Percentiles rank a stretch among this genome's conserved stretches.
phyloP scores from a whole-genome alignment of 2,329 filamentous ascomycete genomes.

The Furcasterigmium sp. region DNA sequence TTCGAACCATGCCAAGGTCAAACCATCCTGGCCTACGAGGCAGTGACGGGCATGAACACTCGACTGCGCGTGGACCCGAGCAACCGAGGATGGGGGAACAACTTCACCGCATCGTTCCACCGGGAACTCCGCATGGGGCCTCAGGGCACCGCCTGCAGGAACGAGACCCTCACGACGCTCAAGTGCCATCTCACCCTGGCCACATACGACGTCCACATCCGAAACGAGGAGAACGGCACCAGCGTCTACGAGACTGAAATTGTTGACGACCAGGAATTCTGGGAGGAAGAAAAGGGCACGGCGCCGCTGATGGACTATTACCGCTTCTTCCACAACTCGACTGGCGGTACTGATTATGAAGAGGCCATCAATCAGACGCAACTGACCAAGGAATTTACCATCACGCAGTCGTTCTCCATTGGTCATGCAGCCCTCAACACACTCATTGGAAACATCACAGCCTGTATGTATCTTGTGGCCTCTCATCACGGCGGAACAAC shows the following conservation, averaged over 20 bases:
- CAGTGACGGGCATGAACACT: too few relatives aligned
- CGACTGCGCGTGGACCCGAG: too few relatives aligned
- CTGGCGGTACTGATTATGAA: not conserved
- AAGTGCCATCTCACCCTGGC: slow-evolving; percentile 1
- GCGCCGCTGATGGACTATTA: too few relatives aligned
- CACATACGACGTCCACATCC: not conserved
- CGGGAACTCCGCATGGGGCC: too few relatives aligned
- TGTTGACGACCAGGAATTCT: not conserved
- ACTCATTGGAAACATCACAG: not conserved
- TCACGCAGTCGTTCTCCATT: not conserved
- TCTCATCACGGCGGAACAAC: too few relatives aligned
- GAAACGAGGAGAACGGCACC: not conserved
- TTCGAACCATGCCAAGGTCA: not conserved
- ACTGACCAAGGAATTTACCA: not conserved
- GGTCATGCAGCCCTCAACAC: not conserved
- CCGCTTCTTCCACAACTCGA: not conserved
- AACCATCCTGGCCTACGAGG: too few relatives aligned
- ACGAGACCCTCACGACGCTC: not conserved
- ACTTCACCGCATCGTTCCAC: too few relatives aligned
- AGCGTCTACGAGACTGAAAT: not conserved
- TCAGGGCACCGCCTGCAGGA: too few relatives aligned
- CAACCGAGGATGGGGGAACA: not conserved
- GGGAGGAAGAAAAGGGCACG: not conserved
- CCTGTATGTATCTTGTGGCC: not conserved
- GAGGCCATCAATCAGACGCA: not conserved